Evolutionary conservation across 257 asterid species (phyloP), one percentile per base, ranked within the genome.

Genomic region (Solanum phureja): DNA sequence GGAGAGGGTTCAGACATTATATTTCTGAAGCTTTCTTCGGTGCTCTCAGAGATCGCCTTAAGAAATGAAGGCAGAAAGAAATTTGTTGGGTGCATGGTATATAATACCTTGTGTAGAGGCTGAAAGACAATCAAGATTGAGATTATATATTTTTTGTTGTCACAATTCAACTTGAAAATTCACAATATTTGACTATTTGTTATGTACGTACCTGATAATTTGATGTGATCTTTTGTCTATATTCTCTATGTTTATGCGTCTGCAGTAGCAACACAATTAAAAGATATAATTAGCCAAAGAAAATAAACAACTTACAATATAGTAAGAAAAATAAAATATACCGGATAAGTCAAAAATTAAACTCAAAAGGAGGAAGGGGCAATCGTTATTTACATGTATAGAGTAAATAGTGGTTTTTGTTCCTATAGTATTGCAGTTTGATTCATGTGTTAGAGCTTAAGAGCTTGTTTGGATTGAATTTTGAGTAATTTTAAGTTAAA

Each of bases 181-280:
- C 37, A 29, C 19, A 3, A 29, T 29, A 69, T 10, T 58, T 58
- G 24, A 58, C 27, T 23, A 60, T 66, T 66, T 66, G 34, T 66
- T 69, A 68, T 3, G 21, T 68, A 69, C 11, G 66, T 90, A 95
- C 99, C 99, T 97, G 97, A 90, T 97, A 97, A 94, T 97, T 97
- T 46, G 98, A 95, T 89, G 92, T 93, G 85, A 97, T 97, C 95
- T 95, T 97, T 93, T 95, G 98, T 89, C 99, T 95, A 94, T 97
- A 97, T 87, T 97, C 99, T 83, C 95, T 90, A 87, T 95, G 99
- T 93, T 90, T 97, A 92, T 95, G 98, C 66, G 92, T 89, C 99
- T 97, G 98, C 90, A 88, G 4, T 40, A 76, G n/a, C 35, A 46
- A 85, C 60, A 40, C 35, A 40, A 27, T 40, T n/a, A 40, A 76